Evolutionary conservation across 176 grass and related monocot species (phyloP).

Genomic region (Oryza meyeriana): DNA sequence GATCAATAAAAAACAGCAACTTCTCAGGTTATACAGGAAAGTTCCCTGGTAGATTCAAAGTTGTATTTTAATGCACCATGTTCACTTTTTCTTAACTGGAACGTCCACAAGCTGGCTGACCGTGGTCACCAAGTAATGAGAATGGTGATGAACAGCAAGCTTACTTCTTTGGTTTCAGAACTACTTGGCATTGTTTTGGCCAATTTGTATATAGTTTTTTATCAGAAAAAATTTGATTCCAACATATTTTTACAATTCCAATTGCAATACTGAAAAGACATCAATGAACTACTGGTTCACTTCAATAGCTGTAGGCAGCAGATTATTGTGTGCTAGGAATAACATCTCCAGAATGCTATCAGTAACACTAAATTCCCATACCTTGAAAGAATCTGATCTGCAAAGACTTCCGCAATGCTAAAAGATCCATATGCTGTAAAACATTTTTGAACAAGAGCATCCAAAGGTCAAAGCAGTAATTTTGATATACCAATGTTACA

Average conservation of each 20-base stretch:
- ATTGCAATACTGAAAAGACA: neutral
- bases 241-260: neutral
- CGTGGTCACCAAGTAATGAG: neutral
- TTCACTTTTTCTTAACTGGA: neutral
- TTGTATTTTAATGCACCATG: neutral
- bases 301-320: neutral
- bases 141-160: neutral
- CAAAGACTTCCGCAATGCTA: conserved; percentile 71
- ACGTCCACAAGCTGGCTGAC: neutral
- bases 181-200: neutral
- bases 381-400: conserved; percentile 84
- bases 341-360: conserved; percentile 2
- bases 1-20: neutral
- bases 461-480: neutral
- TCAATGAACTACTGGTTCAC: neutral
- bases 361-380: conserved; percentile 22
- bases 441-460: neutral
- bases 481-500: conserved; percentile 15
- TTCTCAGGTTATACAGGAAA: neutral
- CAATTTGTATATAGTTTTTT: neutral
- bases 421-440: conserved; percentile 93
- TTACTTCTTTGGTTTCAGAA: neutral
- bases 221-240: neutral
- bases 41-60: neutral
- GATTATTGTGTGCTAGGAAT: neutral